Conservation (phyloP, 2,329 filamentous ascomycete genomes). For the Clonostachys rhizophaga region DNA sequence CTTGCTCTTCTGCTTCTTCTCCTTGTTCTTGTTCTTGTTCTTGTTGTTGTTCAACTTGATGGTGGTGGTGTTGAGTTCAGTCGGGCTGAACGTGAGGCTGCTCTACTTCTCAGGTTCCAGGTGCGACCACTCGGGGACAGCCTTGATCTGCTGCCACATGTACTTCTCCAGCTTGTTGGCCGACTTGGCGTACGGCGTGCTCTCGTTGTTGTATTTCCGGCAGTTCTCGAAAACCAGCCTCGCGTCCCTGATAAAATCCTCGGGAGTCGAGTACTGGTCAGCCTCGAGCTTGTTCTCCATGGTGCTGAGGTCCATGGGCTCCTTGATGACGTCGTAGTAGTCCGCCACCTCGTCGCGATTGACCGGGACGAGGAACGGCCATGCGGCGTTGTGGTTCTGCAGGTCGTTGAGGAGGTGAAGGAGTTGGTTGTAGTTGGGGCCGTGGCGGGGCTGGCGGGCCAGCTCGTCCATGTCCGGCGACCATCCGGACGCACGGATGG, state of each 20-base stretch:
- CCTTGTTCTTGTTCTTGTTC: not conserved
- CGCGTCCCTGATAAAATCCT: constrained; percentile 89
- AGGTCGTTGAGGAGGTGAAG: constrained; percentile 90
- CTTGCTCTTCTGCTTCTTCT: not conserved
- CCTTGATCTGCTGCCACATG: constrained; percentile 91
- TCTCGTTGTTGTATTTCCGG: constrained; percentile 93
- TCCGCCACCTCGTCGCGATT: constrained; percentile 96
- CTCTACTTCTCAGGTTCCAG: constrained; percentile 42
- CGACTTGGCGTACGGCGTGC: constrained; percentile 88
- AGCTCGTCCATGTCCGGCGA: constrained; percentile 97
- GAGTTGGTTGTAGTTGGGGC: constrained; percentile 92
- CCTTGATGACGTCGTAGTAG: constrained; percentile 97
- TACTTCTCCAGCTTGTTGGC: constrained; percentile 90
- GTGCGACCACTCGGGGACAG: constrained; percentile 87
- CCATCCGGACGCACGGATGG: constrained; percentile 91
- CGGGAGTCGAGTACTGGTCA: constrained; percentile 84
- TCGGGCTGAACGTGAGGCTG: constrained; percentile 1
- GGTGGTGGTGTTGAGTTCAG: not conserved
- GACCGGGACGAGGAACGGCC: constrained; percentile 92
- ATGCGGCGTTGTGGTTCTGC: constrained; percentile 88
- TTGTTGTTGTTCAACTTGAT: not conserved
- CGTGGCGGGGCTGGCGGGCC: constrained; percentile 88
- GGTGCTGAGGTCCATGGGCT: constrained; percentile 93
- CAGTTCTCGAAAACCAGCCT: constrained; percentile 93
- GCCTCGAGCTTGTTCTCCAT: constrained; percentile 96